Evolutionary conservation across 768 basidiomycete genomes (phyloP).

Genomic region (Dentipellis sp.): DNA sequence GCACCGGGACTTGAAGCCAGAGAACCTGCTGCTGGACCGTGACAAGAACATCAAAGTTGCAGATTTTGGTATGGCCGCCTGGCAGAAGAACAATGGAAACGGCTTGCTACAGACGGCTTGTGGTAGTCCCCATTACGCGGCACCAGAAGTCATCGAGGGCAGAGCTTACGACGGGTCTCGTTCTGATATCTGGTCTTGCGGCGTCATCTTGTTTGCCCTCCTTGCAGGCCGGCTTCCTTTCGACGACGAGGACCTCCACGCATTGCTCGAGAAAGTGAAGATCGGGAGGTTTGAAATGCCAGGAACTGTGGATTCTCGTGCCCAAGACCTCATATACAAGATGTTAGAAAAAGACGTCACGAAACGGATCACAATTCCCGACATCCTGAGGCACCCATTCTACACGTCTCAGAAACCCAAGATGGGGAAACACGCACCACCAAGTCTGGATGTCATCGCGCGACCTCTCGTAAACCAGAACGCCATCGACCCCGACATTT

Average conservation of each 20-base stretch:
- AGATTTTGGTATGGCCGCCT: conserved; percentile 94
- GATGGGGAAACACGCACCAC: conserved; percentile 32
- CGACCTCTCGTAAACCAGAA: conserved; percentile 51
- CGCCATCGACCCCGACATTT: conserved; percentile 82
- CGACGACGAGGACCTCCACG: conserved; percentile 76
- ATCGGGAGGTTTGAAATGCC: conserved; percentile 70
- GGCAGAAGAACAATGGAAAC: conserved; percentile 56
- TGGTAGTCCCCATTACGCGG: conserved; percentile 92
- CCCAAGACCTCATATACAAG: conserved; percentile 65
- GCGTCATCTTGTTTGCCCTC: conserved; percentile 87
- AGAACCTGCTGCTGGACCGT: conserved; percentile 20
- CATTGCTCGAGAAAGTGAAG: conserved; percentile 76
- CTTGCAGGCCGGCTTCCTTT: conserved; percentile 85
- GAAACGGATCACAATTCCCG: conserved; percentile 73
- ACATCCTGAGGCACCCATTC: conserved; percentile 78
- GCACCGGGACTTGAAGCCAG: conserved; percentile 64
- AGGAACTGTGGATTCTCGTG: conserved; percentile 51
- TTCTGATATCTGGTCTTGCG: conserved; percentile 97
- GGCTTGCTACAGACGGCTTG: conserved; percentile 74
- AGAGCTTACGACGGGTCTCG: conserved; percentile 74
- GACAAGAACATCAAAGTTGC: neutral
- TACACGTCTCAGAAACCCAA: conserved; percentile 47
- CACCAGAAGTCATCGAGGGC: conserved; percentile 84
- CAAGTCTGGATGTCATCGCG: conserved; percentile 58
- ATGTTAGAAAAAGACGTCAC: conserved; percentile 76